Conservation (phyloP, 2,329 filamentous ascomycete genomes). For the Cercospora beticola region DNA sequence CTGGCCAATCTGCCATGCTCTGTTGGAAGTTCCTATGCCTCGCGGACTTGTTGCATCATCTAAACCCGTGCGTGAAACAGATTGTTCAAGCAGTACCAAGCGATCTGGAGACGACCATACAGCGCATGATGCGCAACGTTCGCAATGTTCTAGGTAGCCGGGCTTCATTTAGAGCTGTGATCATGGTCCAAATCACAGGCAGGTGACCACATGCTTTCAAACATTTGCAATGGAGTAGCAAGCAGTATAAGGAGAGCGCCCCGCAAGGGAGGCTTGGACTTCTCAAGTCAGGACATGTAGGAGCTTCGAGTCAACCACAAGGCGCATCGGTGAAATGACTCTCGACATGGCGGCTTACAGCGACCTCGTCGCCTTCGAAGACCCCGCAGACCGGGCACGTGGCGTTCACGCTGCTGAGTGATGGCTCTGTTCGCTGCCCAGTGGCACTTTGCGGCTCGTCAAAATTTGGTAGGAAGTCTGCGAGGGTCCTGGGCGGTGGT, state of each 20-base stretch:
- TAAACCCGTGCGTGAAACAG: not conserved
- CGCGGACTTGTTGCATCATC: not conserved
- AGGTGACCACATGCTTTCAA: not conserved
- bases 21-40: not conserved
- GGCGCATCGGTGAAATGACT: conserved; percentile 48
- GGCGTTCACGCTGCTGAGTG: conserved; percentile 34
- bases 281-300: not conserved
- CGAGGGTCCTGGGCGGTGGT: conserved; percentile 33
- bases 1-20: not conserved
- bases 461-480: conserved; percentile 30
- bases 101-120: not conserved
- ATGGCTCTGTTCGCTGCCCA: conserved; percentile 9
- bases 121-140: not conserved
- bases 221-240: not conserved
- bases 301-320: not conserved
- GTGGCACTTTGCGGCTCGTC: not conserved
- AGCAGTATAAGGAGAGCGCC: not conserved
- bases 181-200: not conserved
- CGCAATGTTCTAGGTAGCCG: not conserved
- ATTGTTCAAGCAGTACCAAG: not conserved
- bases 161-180: not conserved
- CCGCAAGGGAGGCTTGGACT: not conserved
- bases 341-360: conserved; percentile 67
- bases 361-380: conserved; percentile 68
- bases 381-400: conserved; percentile 64